Conservation (phyloP, 495 filamentous ascomycete genomes). For the Neurospora terricola region DNA sequence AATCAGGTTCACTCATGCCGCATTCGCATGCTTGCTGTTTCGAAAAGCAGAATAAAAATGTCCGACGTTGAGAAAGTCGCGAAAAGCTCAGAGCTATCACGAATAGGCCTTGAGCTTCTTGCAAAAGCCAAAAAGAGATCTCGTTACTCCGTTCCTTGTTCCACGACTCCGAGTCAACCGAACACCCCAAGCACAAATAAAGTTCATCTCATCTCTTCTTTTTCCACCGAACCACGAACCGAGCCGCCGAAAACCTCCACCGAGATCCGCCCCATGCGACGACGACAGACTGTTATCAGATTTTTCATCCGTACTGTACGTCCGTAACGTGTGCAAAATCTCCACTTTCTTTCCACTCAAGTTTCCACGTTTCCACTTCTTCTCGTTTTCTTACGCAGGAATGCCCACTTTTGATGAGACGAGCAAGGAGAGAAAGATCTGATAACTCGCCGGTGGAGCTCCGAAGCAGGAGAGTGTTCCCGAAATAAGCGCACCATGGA, state of each 20-base stretch:
- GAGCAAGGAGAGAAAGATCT: background rate
- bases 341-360: background rate
- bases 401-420: background rate
- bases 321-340: background rate
- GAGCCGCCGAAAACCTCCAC: background rate
- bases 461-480: background rate
- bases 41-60: background rate
- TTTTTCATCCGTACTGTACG: background rate
- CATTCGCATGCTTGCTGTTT: background rate
- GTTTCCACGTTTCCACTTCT: background rate
- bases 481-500: background rate
- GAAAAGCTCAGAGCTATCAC: background rate
- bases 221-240: background rate
- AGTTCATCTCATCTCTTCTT: background rate
- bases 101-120: background rate
- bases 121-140: background rate
- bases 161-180: background rate
- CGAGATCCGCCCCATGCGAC: background rate
- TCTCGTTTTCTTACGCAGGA: slow-evolving; percentile 1
- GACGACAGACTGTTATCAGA: background rate
- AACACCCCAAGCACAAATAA: background rate
- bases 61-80: background rate
- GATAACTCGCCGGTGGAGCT: background rate
- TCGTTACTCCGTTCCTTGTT: background rate
- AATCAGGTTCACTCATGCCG: background rate